Base-by-base conservation (phyloP, 176 grass and related monocot genomes). In the Poa pratensis region DNA sequence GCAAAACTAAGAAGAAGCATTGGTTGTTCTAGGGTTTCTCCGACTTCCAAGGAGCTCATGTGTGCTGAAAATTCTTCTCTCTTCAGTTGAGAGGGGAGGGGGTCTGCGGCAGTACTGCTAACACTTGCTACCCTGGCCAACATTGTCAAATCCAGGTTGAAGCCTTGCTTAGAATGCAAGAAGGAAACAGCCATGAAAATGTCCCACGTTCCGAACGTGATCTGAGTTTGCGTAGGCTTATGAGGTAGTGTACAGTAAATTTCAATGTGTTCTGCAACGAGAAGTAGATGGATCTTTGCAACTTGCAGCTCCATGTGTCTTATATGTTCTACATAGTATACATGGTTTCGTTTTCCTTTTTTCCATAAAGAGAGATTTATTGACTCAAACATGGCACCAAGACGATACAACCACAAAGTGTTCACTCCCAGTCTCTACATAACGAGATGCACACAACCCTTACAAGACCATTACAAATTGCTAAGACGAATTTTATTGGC, bases 1-100 rank as follows among this genome's bases (percentile, higher is more conserved):
- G 92, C 45, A 89, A 89, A 39, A 75, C 82, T 6, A 99, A 94
- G 75, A 96, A 90, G 91, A 96, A 92, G 80, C 92, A 99, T 62
- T 96, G 94, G 97, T 83, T 99, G 69, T 90, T 90, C 67, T 99
- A 87, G 86, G 46, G 11, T 10, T 70, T 59, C 45, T 80, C 48
- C 1, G 12, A 50, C 42, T 27, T 17, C 22, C 1, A 7, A 51
- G 34, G 34, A 76, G 51, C 40, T 70, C 55, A n/a, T 61, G 12
- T 53, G 30, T 63, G 85, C 45, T 69, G n/a, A n/a, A n/a, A n/a
- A n/a, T n/a, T n/a, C n/a, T n/a, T n/a, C n/a, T n/a, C n/a, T n/a
- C 35, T 4, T 37, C 35, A 37, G 35, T 37, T 37, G n/a, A n/a
- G n/a, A n/a, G n/a, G 3, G 35, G 35, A 0, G 35, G 70, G 16